Conservation (phyloP, 352 stramenopile species). For the Pythium brachiatum region DNA sequence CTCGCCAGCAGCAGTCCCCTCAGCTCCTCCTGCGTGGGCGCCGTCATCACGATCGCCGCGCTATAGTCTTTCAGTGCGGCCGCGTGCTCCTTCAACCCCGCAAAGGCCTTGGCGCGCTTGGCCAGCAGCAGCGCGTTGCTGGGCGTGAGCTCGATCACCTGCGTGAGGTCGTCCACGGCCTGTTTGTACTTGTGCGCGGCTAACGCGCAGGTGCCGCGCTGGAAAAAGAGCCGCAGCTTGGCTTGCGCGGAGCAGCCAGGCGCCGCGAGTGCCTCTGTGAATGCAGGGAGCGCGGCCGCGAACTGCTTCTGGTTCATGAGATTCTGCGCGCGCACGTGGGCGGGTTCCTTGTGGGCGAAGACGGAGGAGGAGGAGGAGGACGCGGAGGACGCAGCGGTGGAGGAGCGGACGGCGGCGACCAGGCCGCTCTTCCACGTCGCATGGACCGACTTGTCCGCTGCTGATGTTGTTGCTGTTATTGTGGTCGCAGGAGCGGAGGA, state of each 20-base stretch:
- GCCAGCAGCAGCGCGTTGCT: slow-evolving; percentile 65
- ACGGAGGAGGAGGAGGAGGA: not conserved
- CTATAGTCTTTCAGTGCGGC: slow-evolving; percentile 64
- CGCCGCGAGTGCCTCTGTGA: slow-evolving; percentile 47
- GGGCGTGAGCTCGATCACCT: slow-evolving; percentile 65
- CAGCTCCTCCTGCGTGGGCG: slow-evolving; percentile 29
- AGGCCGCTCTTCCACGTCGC: slow-evolving; percentile 27
- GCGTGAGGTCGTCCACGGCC: slow-evolving; percentile 71
- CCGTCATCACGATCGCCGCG: slow-evolving; percentile 52
- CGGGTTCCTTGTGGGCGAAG: slow-evolving; percentile 11
- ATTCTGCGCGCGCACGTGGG: slow-evolving; percentile 36
- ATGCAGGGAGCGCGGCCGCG: slow-evolving; percentile 49
- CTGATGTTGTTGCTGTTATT: slow-evolving; percentile 1
- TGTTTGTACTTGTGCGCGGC: slow-evolving; percentile 49
- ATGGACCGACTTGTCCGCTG: slow-evolving; percentile 17
- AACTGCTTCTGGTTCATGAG: slow-evolving; percentile 63
- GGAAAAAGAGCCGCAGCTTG: slow-evolving; percentile 56
- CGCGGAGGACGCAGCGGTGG: not conserved
- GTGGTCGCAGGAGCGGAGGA: not conserved
- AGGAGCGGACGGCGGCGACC: slow-evolving; percentile 23
- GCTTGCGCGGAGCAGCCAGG: slow-evolving; percentile 27
- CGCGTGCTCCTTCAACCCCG: slow-evolving; percentile 46
- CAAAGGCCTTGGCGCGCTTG: slow-evolving; percentile 61
- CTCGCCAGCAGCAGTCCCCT: slow-evolving; percentile 46
- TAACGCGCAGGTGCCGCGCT: slow-evolving; percentile 62